Conservation (phyloP, 805 yeast genomes). For the Starmerella kuoi region DNA sequence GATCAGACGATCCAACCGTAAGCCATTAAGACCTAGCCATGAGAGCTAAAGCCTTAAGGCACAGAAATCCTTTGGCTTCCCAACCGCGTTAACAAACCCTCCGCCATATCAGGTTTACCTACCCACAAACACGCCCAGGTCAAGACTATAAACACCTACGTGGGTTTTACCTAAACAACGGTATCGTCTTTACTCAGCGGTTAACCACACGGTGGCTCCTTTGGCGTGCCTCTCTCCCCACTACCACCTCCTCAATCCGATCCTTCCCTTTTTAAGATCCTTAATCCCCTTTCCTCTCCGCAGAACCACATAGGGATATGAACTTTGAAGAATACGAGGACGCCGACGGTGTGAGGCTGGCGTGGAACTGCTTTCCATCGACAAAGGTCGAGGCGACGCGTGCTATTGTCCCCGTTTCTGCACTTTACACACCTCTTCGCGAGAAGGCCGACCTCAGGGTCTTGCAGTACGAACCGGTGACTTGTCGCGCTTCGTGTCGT, state of each 20-base stretch:
- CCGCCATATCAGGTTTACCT: too few species aligned
- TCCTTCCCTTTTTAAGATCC: background rate
- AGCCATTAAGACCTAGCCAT: too few species aligned
- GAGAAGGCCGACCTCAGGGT: constrained; percentile 62
- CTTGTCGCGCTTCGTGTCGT: constrained; percentile 72
- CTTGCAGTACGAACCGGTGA: constrained; percentile 74
- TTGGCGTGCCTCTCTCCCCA: too few species aligned
- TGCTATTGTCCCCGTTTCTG: constrained; percentile 87
- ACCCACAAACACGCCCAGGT: too few species aligned
- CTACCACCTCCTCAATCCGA: background rate
- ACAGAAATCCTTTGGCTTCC: too few species aligned
- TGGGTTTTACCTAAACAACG: too few species aligned
- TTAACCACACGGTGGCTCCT: constrained; percentile 12
- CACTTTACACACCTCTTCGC: constrained; percentile 88
- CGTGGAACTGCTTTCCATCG: constrained; percentile 81
- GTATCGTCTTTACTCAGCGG: constrained; percentile 8
- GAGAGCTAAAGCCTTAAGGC: too few species aligned
- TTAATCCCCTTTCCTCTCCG: background rate
- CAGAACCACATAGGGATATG: constrained; percentile 11
- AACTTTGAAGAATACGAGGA: constrained; percentile 52
- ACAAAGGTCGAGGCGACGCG: constrained; percentile 81
- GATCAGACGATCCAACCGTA: too few species aligned
- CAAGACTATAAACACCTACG: too few species aligned
- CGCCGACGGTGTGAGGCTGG: constrained; percentile 54
- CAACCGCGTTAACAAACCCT: too few species aligned